Percentiles rank a stretch among this genome's conserved stretches.
Evolutionary conservation across 352 stramenopile species (phyloP).

Genomic region (Phytophthora foliorum): DNA sequence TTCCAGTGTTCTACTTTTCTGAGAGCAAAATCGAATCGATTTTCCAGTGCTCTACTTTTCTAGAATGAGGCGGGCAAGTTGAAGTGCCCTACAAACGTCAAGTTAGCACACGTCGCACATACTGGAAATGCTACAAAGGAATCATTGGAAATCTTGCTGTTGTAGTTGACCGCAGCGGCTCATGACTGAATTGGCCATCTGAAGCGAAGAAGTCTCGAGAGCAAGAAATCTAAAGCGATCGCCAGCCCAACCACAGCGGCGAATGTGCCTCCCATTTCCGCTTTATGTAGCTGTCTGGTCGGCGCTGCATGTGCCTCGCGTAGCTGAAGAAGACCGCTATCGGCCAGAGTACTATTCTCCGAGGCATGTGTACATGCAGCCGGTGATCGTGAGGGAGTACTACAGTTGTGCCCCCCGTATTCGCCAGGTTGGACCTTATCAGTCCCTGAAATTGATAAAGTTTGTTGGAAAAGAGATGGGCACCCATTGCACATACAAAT

Average conservation of each 20-base stretch:
- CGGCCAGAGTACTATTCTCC: conserved; percentile 22
- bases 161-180: background rate
- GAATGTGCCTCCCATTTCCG: conserved; percentile 36
- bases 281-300: conserved; percentile 38
- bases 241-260: conserved; percentile 2
- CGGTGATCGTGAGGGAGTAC: conserved; percentile 30
- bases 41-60: too few relatives aligned
- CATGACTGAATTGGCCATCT: conserved; percentile 19
- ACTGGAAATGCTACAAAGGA: conserved; percentile 11
- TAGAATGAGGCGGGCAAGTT: conserved; percentile 30
- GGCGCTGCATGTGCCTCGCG: conserved; percentile 34
- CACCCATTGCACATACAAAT: too few relatives aligned
- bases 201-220: background rate
- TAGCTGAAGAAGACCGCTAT: conserved; percentile 32
- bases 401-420: too few relatives aligned
- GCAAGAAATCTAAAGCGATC: background rate
- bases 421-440: too few relatives aligned
- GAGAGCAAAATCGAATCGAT: too few relatives aligned
- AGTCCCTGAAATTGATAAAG: too few relatives aligned
- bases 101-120: conserved; percentile 34
- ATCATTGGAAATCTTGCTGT: too few relatives aligned
- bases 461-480: too few relatives aligned
- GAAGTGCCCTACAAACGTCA: conserved; percentile 23
- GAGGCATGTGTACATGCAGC: conserved; percentile 29
- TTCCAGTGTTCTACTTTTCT: too few relatives aligned